Evolutionary conservation across 768 basidiomycete genomes (phyloP), one percentile per base, ranked within the genome.

Genomic region (Suillus subalutaceus): DNA sequence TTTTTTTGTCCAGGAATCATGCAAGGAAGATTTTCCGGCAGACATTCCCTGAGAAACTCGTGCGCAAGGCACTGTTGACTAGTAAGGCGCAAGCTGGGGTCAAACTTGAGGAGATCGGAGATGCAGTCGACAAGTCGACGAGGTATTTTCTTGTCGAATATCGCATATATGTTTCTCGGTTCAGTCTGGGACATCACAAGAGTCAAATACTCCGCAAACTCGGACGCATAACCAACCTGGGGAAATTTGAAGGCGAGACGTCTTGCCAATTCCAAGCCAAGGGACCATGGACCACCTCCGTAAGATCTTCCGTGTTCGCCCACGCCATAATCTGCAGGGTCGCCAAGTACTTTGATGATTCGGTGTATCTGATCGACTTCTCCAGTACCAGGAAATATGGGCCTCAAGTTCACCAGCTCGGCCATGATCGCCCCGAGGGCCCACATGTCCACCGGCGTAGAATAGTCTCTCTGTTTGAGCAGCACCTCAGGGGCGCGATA

Each of bases 361-460:
- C 90, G 84, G 66, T 84, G 88, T 38, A 99, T 89, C 79, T 99
- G 97, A 80, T 99, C 97, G 63, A 93, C 82, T 75, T 97, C 95
- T 74, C 90, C 91, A 62, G 90, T 88, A 23, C 97, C 97, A 35
- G 97, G 97, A 76, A 99, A 99, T 48, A 99, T 80, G 5, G 97
- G 97, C 68, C 92, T 90, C 65, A 99, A 85, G 75, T 97, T 99
- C 79, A 97, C 86, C 64, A 98, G 83, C 78, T 99, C 97, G 6
- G 96, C 94, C 87, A 99, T 91, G 78, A 99, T 99, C 8, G 97
- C 96, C 16, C 97, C 97, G 62, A 99, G 82, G 2, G 97, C 97
- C 97, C 97, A 99, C 92, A 99, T 94, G 73, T 99, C 97, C 32
- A 99, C 97, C 4, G 97, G 95, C 72, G 92, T 92, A 12, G 94